Evolutionary conservation across 176 grass and related monocot species (phyloP), one percentile per base, ranked within the genome.

Genomic region (Otatea glauca): DNA sequence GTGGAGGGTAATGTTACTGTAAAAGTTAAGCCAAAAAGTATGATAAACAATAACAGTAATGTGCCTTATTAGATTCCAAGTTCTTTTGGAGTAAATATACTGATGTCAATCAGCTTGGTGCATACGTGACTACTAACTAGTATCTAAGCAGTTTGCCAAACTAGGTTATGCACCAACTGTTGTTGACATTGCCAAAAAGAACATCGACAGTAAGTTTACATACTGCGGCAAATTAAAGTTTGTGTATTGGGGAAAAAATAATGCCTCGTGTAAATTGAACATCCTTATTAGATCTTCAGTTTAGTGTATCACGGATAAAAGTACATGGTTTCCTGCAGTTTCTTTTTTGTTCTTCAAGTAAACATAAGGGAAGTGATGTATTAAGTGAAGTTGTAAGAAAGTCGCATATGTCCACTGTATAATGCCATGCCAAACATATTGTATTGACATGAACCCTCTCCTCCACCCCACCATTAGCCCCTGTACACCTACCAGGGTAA

Each of bases 81-180:
- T 60, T 68, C 51, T 71, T 79, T 70, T 42, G 39, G 13, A 18
- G 16, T 34, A 71, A 68, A 81, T 48, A 34, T 81, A 70, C 34
- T 49, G 50, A 67, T 17, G 55, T 7, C 24, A 70, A 72, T 80
- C 15, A 81, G 72, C 50, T 56, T 76, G 2, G 27, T 82, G 63
- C 64, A 70, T 61, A 25, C 43, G 4, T 69, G 34, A 69, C 43
- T 50, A 29, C 27, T 38, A 9, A 45, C 51, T 25, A 20, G 16
- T 65, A 65, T 32, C 16, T 9, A 78, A 68, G 12, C 43, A 51
- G 56, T 71, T 24, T 86, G 44, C 55, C n/a, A 9, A 15, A 43
- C 12, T 80, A 80, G 18, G 29, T 65, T 67, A 66, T 53, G 68
- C 51, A 82, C 67, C 38, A 58, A 49, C 34, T 54, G 47, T 25